Conservation (phyloP, 345 rosid species). For the Abelmoschus esculentus region DNA sequence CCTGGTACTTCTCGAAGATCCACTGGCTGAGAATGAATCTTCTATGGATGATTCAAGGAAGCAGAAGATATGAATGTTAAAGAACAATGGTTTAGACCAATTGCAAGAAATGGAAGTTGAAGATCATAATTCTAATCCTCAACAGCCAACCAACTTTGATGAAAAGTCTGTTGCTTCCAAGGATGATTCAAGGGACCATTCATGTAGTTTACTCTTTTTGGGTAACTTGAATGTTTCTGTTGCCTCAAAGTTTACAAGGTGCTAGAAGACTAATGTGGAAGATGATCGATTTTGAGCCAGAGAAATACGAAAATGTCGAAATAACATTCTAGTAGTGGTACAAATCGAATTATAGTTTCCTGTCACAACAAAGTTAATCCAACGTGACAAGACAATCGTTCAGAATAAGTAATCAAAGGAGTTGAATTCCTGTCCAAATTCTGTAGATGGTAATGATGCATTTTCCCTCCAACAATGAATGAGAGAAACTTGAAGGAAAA, state of each 20-base stretch:
- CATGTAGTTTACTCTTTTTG: too few species aligned
- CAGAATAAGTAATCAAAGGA: neutral
- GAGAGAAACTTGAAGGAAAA: neutral
- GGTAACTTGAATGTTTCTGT: too few species aligned
- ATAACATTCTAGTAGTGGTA: neutral
- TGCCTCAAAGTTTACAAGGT: neutral
- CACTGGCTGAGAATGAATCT: neutral
- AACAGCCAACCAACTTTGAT: constrained; percentile 17
- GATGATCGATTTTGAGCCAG: too few species aligned
- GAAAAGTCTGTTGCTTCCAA: constrained; percentile 17
- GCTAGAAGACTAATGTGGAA: neutral
- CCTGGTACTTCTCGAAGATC: neutral
- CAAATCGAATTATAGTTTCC: neutral
- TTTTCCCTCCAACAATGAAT: neutral
- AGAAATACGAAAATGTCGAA: neutral
- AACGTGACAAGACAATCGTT: neutral
- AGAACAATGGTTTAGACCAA: constrained; percentile 23
- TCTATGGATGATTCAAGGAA: neutral
- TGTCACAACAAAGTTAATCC: neutral
- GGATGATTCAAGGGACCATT: neutral
- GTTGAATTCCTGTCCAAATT: neutral
- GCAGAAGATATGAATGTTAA: constrained; percentile 18
- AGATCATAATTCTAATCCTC: constrained; percentile 24
- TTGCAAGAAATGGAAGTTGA: constrained; percentile 36
- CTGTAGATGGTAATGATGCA: neutral